Evolutionary conservation across 192 early-diverging fungal species (phyloP), one percentile per base, ranked within the genome.

Genomic region (Coemansia erecta): DNA sequence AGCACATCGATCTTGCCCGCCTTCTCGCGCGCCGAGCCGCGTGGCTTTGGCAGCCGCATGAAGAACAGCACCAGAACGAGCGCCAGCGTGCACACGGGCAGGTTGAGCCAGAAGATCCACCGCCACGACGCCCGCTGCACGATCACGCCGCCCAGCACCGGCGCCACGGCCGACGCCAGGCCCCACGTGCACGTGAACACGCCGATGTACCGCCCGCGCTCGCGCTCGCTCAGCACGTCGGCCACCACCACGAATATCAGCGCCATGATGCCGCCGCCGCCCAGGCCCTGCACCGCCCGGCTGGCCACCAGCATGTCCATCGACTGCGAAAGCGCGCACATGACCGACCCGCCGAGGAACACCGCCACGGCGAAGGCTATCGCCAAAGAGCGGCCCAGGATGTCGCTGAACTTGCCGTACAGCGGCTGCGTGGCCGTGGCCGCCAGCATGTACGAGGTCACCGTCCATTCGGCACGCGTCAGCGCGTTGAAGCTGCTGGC

Each of bases 141-240:
- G 44, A 98, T 89, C 9, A 86, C 66, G 28, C 95, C 95, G 56
- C 95, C 95, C 11, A 94, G 55, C 12, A 94, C 77, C 0, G 95
- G 92, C 3, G 92, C 95, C 14, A 93, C 55, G 3, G 91, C 85
- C 2, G 87, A 87, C 6, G 90, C 84, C 43, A 92, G 57, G 7
- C 87, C 92, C 81, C 92, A 90, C 0, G 89, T 86, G 51, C 84
- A 87, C 23, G 89, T 89, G 17, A 92, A 83, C 23, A 94, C 64
- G n/a, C 87, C 84, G 71, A 93, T 87, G 68, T 90, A 94, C 66
- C 92, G 94, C 33, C 91, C 90, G n/a, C 92, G 80, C 56, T 97
- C 85, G 31, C 88, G 83, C n/a, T 88, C 58, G 22, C 87, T 83
- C 15, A 97, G 86, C 53, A 98, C 82, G 62, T 97, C 96, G 4